Percentiles rank a stretch among this genome's conserved stretches.
Evolutionary conservation across 306 rosid species (phyloP).

Genomic region (Sesbania bispinosa): DNA sequence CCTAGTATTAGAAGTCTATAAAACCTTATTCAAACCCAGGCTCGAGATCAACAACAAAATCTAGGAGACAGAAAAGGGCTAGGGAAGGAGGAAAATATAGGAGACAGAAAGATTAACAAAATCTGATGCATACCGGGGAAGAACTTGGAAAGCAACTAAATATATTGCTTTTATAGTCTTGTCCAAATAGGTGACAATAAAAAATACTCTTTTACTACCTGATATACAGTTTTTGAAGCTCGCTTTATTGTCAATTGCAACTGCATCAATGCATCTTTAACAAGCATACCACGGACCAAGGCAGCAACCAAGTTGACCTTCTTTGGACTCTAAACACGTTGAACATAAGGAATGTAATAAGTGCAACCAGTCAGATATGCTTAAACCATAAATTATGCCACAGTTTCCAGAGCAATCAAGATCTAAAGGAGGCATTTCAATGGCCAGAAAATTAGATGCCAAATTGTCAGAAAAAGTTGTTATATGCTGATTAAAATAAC

Average conservation of each 20-base stretch:
- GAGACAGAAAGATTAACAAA: neutral
- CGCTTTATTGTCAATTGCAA: conserved; percentile 84
- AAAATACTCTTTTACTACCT: conserved; percentile 45
- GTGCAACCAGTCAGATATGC: neutral
- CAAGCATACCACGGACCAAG: conserved; percentile 95
- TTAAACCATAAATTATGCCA: neutral
- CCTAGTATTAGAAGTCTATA: no score
- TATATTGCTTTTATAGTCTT: neutral
- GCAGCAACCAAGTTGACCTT: conserved; percentile 96
- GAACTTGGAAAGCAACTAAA: conserved; percentile 4
- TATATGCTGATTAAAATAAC: neutral
- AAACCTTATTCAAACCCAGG: neutral
- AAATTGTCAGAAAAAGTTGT: neutral
- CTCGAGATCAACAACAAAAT: conserved; percentile 1
- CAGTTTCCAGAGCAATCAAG: conserved; percentile 6
- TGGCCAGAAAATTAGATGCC: neutral
- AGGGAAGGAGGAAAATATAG: neutral
- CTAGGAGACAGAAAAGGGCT: neutral
- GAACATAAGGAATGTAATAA: neutral
- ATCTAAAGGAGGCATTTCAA: conserved; percentile 9
- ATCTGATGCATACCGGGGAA: neutral
- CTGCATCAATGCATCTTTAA: conserved; percentile 93
- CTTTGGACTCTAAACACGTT: conserved; percentile 76
- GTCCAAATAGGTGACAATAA: neutral
- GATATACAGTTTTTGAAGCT: conserved; percentile 90